Base-by-base conservation (phyloP, 2,329 filamentous ascomycete genomes). In the Beauveria sp. region DNA sequence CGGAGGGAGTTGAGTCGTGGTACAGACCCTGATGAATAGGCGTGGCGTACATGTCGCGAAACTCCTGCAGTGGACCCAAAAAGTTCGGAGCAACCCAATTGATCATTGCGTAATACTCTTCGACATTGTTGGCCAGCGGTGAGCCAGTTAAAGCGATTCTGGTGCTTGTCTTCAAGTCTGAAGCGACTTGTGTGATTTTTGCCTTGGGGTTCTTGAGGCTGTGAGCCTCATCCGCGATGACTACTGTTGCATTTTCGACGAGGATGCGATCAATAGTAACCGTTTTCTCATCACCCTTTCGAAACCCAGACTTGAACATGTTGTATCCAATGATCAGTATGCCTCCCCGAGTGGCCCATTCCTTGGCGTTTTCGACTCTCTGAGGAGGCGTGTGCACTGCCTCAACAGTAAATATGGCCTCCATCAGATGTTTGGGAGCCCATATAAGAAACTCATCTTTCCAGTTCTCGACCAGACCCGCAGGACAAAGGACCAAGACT, bases 141-240 rank as follows among this genome's bases (percentile, higher is more conserved):
- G 92, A 93, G 0, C 92, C 93, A 0, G 92, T 96, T 64, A 97
- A 78, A 6, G 91, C 93, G 65, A 97, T 89, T 12, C 92, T 86
- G 63, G 82, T 87, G 60, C 77, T 83, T 0, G 91, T 89, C 63
- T 72, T 79, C 69, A 97, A 88, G 12, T 76, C 72, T 1, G 76
- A 76, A 22, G 87, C 83, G 6, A 83, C 79, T 43, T 73, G 65
- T 49, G 85, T 77, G 40, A 88, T 75, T 22, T 78, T 73, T 0
- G 86, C 78, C 0, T 70, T 71, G 0, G 77, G 73, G 64, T 91
- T 92, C 73, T 95, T 96, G 70, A 96, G 75, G 24, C 74, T 77
- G 70, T 97, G 93, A 0, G 91, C 92, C 73, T 97, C 93, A 69
- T 97, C 93, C 0, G 88, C 90, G 56, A 97, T 76, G 24, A 96